phyloP scores from a whole-genome alignment of 495 filamentous ascomycete species.

The Penicillium verhagenii region DNA sequence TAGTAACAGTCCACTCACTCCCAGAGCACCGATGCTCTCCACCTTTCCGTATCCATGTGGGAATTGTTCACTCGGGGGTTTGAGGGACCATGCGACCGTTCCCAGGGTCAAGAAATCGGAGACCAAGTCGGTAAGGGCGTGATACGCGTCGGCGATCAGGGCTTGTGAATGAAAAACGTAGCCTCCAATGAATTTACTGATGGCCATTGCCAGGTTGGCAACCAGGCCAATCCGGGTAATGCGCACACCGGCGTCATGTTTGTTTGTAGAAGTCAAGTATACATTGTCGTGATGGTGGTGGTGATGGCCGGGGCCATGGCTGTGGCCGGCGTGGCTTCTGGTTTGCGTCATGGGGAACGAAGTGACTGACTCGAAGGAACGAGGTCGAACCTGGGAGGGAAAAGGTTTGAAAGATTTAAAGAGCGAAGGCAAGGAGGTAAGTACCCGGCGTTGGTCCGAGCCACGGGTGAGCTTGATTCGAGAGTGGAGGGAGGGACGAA shows the following conservation, averaged over 20 bases:
- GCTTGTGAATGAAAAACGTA: conserved; percentile 93
- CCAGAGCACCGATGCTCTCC: conserved; percentile 91
- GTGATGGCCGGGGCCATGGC: conserved; percentile 48
- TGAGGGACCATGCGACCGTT: conserved; percentile 88
- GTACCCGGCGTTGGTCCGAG: conserved; percentile 29
- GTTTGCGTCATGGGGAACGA: conserved; percentile 39
- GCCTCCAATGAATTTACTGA: conserved; percentile 87
- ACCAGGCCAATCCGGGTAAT: conserved; percentile 91
- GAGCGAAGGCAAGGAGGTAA: conserved; percentile 23
- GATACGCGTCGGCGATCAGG: conserved; percentile 91
- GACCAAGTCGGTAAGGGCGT: conserved; percentile 90
- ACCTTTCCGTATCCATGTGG: conserved; percentile 93
- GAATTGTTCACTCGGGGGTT: conserved; percentile 76
- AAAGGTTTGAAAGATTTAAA: conserved; percentile 12
- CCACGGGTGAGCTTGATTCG: conserved; percentile 10
- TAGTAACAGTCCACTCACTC: conserved; percentile 85
- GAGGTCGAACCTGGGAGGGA: conserved; percentile 25
- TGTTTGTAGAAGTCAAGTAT: conserved; percentile 84
- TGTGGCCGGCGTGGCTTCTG: conserved; percentile 30
- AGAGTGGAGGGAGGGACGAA: conserved; percentile 38
- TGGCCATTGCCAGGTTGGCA: conserved; percentile 91
- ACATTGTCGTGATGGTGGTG: conserved; percentile 85
- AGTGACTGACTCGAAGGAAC: conserved; percentile 20
- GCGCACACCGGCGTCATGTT: conserved; percentile 87
- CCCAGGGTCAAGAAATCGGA: conserved; percentile 91